Evolutionary conservation across 192 early-diverging fungal species (phyloP), one percentile per base, ranked within the genome.

Genomic region (Linnemannia hyalina): DNA sequence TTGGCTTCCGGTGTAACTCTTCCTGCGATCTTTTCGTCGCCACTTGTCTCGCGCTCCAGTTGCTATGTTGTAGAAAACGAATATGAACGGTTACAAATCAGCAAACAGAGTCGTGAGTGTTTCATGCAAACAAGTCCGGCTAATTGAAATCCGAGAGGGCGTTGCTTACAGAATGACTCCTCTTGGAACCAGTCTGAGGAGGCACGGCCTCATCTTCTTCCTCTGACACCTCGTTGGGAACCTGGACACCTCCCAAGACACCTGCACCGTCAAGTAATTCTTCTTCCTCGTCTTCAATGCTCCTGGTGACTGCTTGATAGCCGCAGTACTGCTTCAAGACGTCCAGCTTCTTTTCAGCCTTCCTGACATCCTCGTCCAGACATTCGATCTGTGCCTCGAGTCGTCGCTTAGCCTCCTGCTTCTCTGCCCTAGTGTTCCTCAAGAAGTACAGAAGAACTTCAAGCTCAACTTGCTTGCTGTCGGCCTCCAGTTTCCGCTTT

Each of bases 391-490:
- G 82, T 20, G 80, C 38, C 65, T 82, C 74, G n/a, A 92, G 77
- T 60, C 76, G 60, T 41, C 73, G 78, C 32, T 92, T 69, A 44
- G 88, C 80, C 49, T 87, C 83, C 52, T 92, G 87, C 82, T 95
- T 95, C 35, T 91, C 87, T 9, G 88, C 74, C 44, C 91, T 93
- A 10, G 92, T 91, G 9, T 88, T 91, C n/a, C 87, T 73, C 74
- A 97, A 86, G 68, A 97, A 97, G 76, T 94, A 90, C 22, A 88
- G 77, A 68, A 95, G 81, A 9, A 94, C 91, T 38, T 89, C 75
- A 81, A 95, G 77, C 54, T 95, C 92, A 44, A 91, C 88, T 65
- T 92, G 88, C 55, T 89, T 84, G 70, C 94, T 93, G 65, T 83
- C 84, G 46, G 88, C 83, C 38, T 93, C 91, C 52, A 95, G 75